A percentile compares a stretch with the other conserved stretches of the same genome.
These are phyloP conservation scores for Cladosporium sp. DNA, from an alignment of 2,329 filamentous ascomycete genomes.

Conservation along the genomic window DNA sequence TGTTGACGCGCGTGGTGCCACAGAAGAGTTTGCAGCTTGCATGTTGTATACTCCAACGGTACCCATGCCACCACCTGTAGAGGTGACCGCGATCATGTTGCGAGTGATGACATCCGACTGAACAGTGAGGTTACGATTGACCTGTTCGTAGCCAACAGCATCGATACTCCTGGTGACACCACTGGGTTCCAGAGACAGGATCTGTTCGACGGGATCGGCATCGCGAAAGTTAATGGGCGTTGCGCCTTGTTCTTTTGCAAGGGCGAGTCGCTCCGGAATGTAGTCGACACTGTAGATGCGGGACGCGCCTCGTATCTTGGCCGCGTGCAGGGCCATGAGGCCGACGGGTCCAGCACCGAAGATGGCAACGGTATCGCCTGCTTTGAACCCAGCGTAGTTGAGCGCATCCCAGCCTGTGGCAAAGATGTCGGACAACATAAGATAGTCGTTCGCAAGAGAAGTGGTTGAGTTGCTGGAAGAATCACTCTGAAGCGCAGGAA, in stretches of 20 bases:
- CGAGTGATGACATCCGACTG: slow-evolving; percentile 9
- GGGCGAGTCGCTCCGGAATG: slow-evolving; percentile 14
- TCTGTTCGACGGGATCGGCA: slow-evolving; percentile 16
- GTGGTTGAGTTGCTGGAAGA: slow-evolving; percentile 4
- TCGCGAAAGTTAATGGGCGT: slow-evolving; percentile 18
- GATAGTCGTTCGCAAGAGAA: slow-evolving; percentile 4
- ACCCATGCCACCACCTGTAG: slow-evolving; percentile 10
- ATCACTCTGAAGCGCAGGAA: neutral
- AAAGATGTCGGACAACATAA: slow-evolving; percentile 51
- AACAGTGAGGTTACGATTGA: slow-evolving; percentile 9
- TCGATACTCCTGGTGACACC: slow-evolving; percentile 17
- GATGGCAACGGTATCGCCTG: slow-evolving; percentile 69
- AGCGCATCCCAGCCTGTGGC: slow-evolving; percentile 56
- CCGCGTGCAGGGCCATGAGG: slow-evolving; percentile 30
- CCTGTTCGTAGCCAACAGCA: slow-evolving; percentile 15
- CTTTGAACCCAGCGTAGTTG: slow-evolving; percentile 70
- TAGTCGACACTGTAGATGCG: slow-evolving; percentile 19
- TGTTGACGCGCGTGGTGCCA: neutral
- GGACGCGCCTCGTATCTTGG: slow-evolving; percentile 18
- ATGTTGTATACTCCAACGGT: slow-evolving; percentile 12
- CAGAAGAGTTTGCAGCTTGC: neutral
- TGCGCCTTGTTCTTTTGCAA: slow-evolving; percentile 16
- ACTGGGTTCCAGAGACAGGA: slow-evolving; percentile 14
- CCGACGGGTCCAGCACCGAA: slow-evolving; percentile 80
- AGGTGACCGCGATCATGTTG: slow-evolving; percentile 11